Conservation (phyloP, 306 rosid genomes). For the Carpinus fangiana region DNA sequence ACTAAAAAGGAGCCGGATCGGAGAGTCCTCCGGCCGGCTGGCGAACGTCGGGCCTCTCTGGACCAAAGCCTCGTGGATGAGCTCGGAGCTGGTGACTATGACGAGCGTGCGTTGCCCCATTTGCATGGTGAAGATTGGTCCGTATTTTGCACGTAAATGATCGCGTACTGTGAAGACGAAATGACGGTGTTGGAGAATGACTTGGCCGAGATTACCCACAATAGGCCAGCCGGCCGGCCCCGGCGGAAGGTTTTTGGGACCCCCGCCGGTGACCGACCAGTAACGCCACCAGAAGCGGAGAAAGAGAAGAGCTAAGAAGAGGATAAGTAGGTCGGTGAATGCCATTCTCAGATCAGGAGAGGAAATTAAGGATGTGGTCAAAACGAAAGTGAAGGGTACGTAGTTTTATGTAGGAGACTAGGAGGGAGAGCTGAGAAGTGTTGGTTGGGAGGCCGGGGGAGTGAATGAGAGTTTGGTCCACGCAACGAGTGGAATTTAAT, state of each 20-base stretch:
- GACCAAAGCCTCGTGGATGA: conserved; percentile 91
- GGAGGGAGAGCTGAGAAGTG: too few species aligned
- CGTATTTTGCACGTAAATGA: conserved; percentile 62
- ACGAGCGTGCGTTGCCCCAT: conserved; percentile 95
- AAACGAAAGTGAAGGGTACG: too few species aligned
- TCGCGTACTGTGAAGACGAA: conserved; percentile 78
- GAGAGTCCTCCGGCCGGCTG: conserved; percentile 89
- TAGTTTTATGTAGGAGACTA: too few species aligned
- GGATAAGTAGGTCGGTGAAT: conserved; percentile 35
- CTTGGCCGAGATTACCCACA: conserved; percentile 82
- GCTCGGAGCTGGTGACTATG: conserved; percentile 69
- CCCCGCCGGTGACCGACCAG: conserved; percentile 55
- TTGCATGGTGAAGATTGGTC: conserved; percentile 93
- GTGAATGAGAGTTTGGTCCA: too few species aligned
- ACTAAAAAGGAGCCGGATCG: conserved; percentile 85
- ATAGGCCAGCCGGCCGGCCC: conserved; percentile 96
- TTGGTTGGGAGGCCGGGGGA: too few species aligned
- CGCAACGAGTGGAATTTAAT: too few species aligned
- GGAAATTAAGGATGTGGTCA: background rate
- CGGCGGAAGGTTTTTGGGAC: conserved; percentile 63
- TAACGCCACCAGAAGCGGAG: conserved; percentile 73
- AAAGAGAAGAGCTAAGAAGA: conserved; percentile 35
- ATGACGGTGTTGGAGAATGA: conserved; percentile 76
- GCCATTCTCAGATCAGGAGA: conserved; percentile 21
- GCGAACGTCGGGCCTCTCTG: conserved; percentile 77